Evolutionary conservation across 2,329 filamentous ascomycete species (phyloP).

Genomic region (Diaporthe ilicicola): DNA sequence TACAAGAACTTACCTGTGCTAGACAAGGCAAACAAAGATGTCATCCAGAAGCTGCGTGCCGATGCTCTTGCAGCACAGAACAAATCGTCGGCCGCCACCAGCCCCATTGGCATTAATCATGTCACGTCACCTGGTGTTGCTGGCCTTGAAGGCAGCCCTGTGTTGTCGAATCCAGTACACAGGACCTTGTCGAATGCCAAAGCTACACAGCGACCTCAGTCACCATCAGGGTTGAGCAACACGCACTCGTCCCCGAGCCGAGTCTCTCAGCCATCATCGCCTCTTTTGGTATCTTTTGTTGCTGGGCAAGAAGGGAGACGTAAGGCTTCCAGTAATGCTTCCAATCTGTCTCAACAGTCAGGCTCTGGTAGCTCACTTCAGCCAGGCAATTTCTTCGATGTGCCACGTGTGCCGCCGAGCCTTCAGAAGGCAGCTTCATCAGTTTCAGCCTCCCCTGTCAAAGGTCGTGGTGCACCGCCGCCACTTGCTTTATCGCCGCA

Average conservation of each 20-base stretch:
- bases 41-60: slow-evolving; percentile 93
- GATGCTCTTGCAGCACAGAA: slow-evolving; percentile 80
- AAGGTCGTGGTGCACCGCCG: slow-evolving; percentile 60
- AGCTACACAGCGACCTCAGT: slow-evolving; percentile 79
- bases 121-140: slow-evolving; percentile 70
- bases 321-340: slow-evolving; percentile 92
- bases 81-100: slow-evolving; percentile 56
- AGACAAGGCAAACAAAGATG: slow-evolving; percentile 98
- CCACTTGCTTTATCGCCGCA: slow-evolving; percentile 68
- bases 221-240: slow-evolving; percentile 82
- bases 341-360: slow-evolving; percentile 80
- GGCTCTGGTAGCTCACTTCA: slow-evolving; percentile 69
- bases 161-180: slow-evolving; percentile 81
- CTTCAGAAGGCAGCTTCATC: slow-evolving; percentile 69
- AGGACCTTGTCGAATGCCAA: slow-evolving; percentile 86
- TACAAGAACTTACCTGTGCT: slow-evolving; percentile 98
- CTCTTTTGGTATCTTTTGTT: slow-evolving; percentile 95
- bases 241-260: slow-evolving; percentile 88
- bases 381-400: slow-evolving; percentile 76
- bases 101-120: slow-evolving; percentile 51
- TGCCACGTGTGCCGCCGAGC: slow-evolving; percentile 68
- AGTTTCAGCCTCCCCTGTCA: slow-evolving; percentile 64
- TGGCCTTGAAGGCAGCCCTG: slow-evolving; percentile 81
- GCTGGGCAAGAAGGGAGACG: slow-evolving; percentile 83
- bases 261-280: slow-evolving; percentile 81